These are phyloP conservation scores for Bryoglossum gracile DNA, from an alignment of 495 filamentous ascomycete species.

Conservation along the genomic window DNA sequence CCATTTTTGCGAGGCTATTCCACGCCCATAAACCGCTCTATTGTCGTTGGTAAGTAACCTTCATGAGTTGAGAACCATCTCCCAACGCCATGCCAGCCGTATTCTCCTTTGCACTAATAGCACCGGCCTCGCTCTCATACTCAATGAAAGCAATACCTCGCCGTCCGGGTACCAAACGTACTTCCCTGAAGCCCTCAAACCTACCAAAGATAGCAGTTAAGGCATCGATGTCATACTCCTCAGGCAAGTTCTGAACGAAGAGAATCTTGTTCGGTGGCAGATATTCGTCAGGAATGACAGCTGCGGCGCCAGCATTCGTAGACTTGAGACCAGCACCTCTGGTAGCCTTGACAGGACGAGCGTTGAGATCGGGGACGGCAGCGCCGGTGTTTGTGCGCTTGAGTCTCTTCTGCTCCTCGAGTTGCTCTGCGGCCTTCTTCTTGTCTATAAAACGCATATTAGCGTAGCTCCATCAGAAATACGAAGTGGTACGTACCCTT, in stretches of 20 bases:
- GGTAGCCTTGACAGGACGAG: slow-evolving; percentile 63
- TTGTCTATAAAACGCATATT: slow-evolving; percentile 52
- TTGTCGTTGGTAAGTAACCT: slow-evolving; percentile 91
- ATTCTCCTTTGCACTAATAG: slow-evolving; percentile 92
- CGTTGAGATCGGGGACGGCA: slow-evolving; percentile 39
- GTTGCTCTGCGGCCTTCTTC: slow-evolving; percentile 79
- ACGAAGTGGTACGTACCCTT: slow-evolving; percentile 55
- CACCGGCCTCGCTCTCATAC: slow-evolving; percentile 82
- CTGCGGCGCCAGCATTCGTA: slow-evolving; percentile 55
- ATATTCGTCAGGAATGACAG: slow-evolving; percentile 92
- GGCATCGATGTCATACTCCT: slow-evolving; percentile 72
- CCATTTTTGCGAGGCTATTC: not conserved
- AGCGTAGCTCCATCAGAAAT: slow-evolving; percentile 6
- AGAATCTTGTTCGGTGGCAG: slow-evolving; percentile 95
- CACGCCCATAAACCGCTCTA: slow-evolving; percentile 28
- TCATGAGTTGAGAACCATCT: slow-evolving; percentile 53
- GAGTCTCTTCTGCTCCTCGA: slow-evolving; percentile 75
- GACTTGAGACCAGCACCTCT: slow-evolving; percentile 79
- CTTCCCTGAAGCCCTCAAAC: slow-evolving; percentile 93
- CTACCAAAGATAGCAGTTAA: slow-evolving; percentile 75
- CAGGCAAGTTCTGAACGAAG: slow-evolving; percentile 90
- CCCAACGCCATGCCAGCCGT: slow-evolving; percentile 85
- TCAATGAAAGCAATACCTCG: slow-evolving; percentile 94
- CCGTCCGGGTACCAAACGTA: slow-evolving; percentile 78
- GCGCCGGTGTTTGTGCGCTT: slow-evolving; percentile 59